A percentile compares a stretch with the other conserved stretches of the same genome.
Conservation (phyloP, 345 rosid genomes). For the Trapa bicornis region DNA sequence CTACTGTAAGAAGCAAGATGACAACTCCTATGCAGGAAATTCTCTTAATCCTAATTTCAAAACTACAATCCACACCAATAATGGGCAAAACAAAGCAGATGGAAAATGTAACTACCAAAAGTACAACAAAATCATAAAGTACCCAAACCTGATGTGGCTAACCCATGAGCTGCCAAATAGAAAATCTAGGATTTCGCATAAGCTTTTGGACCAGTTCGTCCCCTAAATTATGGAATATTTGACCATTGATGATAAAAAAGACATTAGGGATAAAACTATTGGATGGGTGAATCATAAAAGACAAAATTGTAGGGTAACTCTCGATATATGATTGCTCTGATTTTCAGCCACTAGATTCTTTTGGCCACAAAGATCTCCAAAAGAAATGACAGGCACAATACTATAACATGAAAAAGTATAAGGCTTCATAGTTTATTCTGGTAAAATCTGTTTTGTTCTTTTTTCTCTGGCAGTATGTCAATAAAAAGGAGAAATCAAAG, state of each 20-base stretch:
- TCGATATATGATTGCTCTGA: too few species aligned
- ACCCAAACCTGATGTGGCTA: too few species aligned
- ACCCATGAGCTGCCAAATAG: too few species aligned
- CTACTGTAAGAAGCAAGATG: background rate
- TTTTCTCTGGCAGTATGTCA: background rate
- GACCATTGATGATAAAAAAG: too few species aligned
- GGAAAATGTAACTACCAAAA: background rate
- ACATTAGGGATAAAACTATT: too few species aligned
- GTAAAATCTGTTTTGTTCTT: background rate
- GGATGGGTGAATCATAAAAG: too few species aligned
- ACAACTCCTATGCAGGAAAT: background rate
- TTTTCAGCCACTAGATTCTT: too few species aligned
- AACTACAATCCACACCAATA: too few species aligned
- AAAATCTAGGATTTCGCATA: too few species aligned
- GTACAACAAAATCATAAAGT: background rate
- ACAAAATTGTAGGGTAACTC: too few species aligned
- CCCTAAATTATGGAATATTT: too few species aligned
- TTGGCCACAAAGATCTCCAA: background rate
- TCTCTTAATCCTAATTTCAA: background rate
- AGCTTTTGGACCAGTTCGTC: too few species aligned
- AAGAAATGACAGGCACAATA: background rate
- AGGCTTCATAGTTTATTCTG: background rate
- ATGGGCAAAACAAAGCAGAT: background rate
- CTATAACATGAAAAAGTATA: background rate
- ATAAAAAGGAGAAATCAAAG: background rate